Conservation (phyloP, 208 protist genomes). For the Trypanosoma caninum region DNA sequence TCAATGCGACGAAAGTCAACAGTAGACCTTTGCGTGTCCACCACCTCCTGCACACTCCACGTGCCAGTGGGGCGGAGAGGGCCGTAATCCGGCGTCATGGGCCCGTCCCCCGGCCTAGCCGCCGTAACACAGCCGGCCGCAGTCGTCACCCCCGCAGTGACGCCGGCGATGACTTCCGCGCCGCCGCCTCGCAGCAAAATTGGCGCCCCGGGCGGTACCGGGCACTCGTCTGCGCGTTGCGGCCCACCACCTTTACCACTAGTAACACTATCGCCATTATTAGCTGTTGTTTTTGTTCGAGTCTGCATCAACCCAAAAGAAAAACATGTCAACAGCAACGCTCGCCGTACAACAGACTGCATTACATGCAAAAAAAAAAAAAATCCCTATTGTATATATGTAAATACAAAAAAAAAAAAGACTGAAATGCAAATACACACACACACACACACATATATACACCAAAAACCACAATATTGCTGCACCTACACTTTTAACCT, state of each 20-base stretch:
- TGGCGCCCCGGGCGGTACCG: not conserved
- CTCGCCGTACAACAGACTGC: too few relatives aligned
- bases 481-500: not conserved
- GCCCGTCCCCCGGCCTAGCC: slow-evolving; percentile 33
- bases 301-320: not conserved
- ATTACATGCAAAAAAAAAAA: too few relatives aligned
- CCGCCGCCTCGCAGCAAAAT: not conserved
- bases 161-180: not conserved
- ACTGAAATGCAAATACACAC: not conserved
- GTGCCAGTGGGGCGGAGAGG: slow-evolving; percentile 70
- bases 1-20: slow-evolving; percentile 87
- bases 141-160: not conserved
- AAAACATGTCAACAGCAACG: too few relatives aligned
- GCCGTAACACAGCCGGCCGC: not conserved
- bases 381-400: too few relatives aligned
- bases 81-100: slow-evolving; percentile 71
- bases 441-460: not conserved
- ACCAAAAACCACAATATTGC: too few relatives aligned
- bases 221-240: not conserved
- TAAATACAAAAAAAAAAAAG: too few relatives aligned
- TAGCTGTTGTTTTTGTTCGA: not conserved
- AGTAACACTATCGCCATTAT: not conserved
- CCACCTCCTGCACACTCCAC: slow-evolving; percentile 76
- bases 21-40: slow-evolving; percentile 61
- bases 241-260: not conserved